Percentiles rank a stretch among this genome's conserved stretches.
Evolutionary conservation across 225 moss, liverwort and hornwort genomes (phyloP).

Genomic region (Sphagnum contortum): DNA sequence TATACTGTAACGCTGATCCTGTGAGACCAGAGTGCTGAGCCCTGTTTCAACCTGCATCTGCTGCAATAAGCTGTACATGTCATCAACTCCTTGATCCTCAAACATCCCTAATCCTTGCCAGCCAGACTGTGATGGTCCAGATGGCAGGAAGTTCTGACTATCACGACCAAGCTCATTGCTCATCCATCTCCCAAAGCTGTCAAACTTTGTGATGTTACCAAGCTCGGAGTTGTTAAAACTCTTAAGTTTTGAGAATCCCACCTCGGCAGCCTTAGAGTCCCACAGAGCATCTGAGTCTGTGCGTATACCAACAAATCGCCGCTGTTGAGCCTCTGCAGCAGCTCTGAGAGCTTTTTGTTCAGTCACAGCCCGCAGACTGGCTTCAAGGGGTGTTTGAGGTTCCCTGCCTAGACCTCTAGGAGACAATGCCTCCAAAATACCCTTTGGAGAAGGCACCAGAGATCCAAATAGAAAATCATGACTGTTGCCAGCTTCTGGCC

Average conservation of each 20-base stretch:
- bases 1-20: slow-evolving; percentile 67
- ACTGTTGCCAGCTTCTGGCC: slow-evolving; percentile 7
- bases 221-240: slow-evolving; percentile 13
- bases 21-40: slow-evolving; percentile 21
- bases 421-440: slow-evolving; percentile 68
- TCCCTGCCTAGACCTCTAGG: slow-evolving; percentile 69
- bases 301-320: slow-evolving; percentile 22
- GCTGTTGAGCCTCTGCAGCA: slow-evolving; percentile 29
- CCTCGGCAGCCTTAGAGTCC: slow-evolving; percentile 1
- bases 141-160: slow-evolving; percentile 13
- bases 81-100: slow-evolving; percentile 20
- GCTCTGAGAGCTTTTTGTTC: slow-evolving; percentile 52
- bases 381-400: slow-evolving; percentile 69
- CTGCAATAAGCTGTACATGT: slow-evolving; percentile 13
- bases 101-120: slow-evolving; percentile 26
- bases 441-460: slow-evolving; percentile 42
- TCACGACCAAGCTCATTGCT: slow-evolving; percentile 23
- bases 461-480: slow-evolving; percentile 15
- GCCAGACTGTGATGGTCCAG: slow-evolving; percentile 21
- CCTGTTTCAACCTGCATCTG: slow-evolving; percentile 37
- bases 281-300: slow-evolving; percentile 15
- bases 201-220: slow-evolving; percentile 23
- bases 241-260: slow-evolving; percentile 11
- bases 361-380: slow-evolving; percentile 65
- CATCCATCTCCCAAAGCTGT: slow-evolving; percentile 87